phyloP scores from a whole-genome alignment of 139 green algal species.

The Chlorella sp. region DNA sequence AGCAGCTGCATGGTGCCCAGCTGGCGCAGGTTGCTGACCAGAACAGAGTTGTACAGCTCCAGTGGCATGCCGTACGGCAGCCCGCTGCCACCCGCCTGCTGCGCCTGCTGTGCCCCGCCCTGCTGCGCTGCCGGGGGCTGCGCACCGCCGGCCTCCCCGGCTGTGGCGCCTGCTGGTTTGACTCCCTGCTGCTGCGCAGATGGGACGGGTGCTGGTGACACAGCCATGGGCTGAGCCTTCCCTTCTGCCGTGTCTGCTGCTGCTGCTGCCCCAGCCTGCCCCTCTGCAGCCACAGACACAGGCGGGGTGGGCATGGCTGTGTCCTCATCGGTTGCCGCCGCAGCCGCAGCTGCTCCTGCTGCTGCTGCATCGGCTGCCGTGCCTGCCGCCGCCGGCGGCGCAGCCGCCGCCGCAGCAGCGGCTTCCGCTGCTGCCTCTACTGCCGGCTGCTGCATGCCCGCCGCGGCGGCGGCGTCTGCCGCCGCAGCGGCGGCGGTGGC shows the following conservation, averaged over 20 bases:
- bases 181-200: no score
- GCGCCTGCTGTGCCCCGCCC: conserved; percentile 1
- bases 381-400: background rate
- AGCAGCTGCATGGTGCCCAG: conserved; percentile 41
- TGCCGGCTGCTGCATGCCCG: no score
- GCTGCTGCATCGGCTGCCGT: background rate
- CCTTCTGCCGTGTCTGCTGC: background rate
- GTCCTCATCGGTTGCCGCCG: background rate
- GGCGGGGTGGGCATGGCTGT: background rate
- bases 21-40: conserved; percentile 45
- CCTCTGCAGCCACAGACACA: background rate
- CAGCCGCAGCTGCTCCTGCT: background rate
- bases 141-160: no score
- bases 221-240: no score
- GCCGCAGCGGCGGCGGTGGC: background rate
- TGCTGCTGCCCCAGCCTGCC: background rate
- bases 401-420: background rate
- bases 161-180: no score
- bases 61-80: conserved; percentile 49
- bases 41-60: conserved; percentile 39
- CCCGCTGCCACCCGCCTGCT: background rate
- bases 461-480: no score
- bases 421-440: background rate
- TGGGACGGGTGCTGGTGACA: no score
- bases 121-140: no score